These are phyloP conservation scores for Globisporangium nunn DNA, from an alignment of 352 stramenopile genomes.

Conservation along the genomic window DNA sequence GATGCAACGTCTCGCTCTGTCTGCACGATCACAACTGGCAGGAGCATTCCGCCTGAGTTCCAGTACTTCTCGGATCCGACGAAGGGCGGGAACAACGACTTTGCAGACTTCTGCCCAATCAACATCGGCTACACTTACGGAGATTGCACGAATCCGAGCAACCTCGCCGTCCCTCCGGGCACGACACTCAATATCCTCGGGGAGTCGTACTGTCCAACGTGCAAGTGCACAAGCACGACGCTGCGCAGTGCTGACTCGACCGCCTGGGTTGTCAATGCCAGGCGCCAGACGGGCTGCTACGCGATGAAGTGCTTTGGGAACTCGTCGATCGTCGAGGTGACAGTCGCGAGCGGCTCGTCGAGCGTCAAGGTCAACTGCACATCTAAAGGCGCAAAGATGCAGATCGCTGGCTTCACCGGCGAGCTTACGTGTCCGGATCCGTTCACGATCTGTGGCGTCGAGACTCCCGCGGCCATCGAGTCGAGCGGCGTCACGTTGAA, in stretches of 20 bases:
- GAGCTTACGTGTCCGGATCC: constrained; percentile 62
- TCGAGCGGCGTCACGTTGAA: background rate
- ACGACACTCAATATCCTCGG: constrained; percentile 71
- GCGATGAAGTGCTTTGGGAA: constrained; percentile 49
- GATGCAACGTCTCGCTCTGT: constrained; percentile 63
- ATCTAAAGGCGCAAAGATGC: constrained; percentile 25
- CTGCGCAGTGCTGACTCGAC: constrained; percentile 54
- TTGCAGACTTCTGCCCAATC: constrained; percentile 73
- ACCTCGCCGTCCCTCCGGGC: constrained; percentile 33
- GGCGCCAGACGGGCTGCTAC: constrained; percentile 73
- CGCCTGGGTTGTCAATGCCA: constrained; percentile 44
- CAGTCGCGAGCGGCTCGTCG: constrained; percentile 18
- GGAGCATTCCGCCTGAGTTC: constrained; percentile 35
- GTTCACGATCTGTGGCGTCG: constrained; percentile 33
- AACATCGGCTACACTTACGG: constrained; percentile 61
- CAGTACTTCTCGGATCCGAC: constrained; percentile 57
- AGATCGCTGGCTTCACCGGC: constrained; percentile 40
- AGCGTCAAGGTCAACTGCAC: constrained; percentile 35
- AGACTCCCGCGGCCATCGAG: constrained; percentile 1
- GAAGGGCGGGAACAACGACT: constrained; percentile 53
- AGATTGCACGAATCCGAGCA: constrained; percentile 54
- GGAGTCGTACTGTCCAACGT: constrained; percentile 66
- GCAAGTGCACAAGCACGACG: constrained; percentile 63
- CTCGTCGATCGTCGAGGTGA: constrained; percentile 27
- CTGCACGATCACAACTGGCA: constrained; percentile 39